Percentiles rank a stretch among this genome's conserved stretches.
Evolutionary conservation across 1,284 basidiomycete species (phyloP).

Genomic region (Lentinus polychrous): DNA sequence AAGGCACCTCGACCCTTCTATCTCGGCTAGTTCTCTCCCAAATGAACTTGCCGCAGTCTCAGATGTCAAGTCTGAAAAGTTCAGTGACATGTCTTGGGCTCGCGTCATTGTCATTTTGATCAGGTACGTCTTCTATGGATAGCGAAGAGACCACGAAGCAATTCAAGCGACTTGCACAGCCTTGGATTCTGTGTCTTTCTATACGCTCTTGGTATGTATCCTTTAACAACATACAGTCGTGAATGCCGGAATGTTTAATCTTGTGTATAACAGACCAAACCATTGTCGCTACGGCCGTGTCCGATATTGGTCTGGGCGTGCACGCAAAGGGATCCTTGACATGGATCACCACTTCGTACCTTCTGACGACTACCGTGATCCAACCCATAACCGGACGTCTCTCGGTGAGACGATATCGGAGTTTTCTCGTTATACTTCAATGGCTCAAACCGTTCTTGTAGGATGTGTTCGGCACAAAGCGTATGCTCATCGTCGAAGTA

Average conservation of each 20-base stretch:
- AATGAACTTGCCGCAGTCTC: too few relatives aligned
- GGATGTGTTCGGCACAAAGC: slow-evolving; percentile 26
- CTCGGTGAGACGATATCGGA: slow-evolving; percentile 16
- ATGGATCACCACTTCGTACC: slow-evolving; percentile 29
- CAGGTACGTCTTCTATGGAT: slow-evolving; percentile 9
- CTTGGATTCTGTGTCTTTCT: slow-evolving; percentile 25
- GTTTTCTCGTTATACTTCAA: background rate
- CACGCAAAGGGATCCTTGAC: slow-evolving; percentile 25
- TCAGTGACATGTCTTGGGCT: slow-evolving; percentile 16
- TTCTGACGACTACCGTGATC: slow-evolving; percentile 26
- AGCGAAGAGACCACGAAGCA: background rate
- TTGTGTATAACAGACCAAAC: slow-evolving; percentile 21
- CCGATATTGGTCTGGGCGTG: slow-evolving; percentile 24
- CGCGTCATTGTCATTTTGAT: slow-evolving; percentile 15
- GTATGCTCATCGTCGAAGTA: slow-evolving; percentile 22
- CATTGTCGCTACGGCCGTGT: slow-evolving; percentile 27
- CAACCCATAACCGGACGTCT: slow-evolving; percentile 27
- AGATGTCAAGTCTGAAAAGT: slow-evolving; percentile 10
- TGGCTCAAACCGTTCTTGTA: slow-evolving; percentile 5
- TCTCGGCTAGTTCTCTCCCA: too few relatives aligned
- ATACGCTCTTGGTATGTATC: slow-evolving; percentile 25
- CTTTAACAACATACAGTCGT: background rate
- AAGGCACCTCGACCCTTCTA: too few relatives aligned
- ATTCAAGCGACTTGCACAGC: slow-evolving; percentile 13
- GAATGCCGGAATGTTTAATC: background rate